Evolutionary conservation across 2,329 filamentous ascomycete genomes (phyloP).

Genomic region (Colletotrichum tropicicola): DNA sequence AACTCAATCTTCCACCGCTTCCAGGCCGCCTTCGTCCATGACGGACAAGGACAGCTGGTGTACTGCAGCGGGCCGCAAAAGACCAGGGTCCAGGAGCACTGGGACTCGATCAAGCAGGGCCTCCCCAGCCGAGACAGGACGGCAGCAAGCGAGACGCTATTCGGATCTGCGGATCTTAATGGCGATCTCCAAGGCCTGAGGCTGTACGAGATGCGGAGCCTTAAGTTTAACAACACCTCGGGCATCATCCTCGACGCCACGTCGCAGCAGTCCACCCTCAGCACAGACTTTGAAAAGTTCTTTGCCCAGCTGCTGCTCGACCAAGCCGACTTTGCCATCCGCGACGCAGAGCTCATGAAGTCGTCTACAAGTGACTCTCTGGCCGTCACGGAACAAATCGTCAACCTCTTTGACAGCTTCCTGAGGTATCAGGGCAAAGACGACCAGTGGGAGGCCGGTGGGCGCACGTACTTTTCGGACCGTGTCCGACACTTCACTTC

Average conservation of each 20-base stretch:
- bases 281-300: slow-evolving; percentile 13
- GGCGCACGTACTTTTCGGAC: slow-evolving; percentile 33
- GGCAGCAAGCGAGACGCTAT: neutral
- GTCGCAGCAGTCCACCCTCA: neutral
- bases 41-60: slow-evolving; percentile 21
- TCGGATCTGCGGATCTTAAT: slow-evolving; percentile 2
- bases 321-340: slow-evolving; percentile 26
- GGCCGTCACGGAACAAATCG: neutral
- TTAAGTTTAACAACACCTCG: neutral
- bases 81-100: slow-evolving; percentile 9
- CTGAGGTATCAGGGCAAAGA: slow-evolving; percentile 34
- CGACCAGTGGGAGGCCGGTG: slow-evolving; percentile 36
- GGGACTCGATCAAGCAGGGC: slow-evolving; percentile 1
- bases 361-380: neutral
- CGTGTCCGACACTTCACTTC: slow-evolving; percentile 35
- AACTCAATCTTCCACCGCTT: slow-evolving; percentile 29
- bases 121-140: slow-evolving; percentile 4
- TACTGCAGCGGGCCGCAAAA: slow-evolving; percentile 16
- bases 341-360: neutral
- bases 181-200: slow-evolving; percentile 1
- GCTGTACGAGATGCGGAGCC: slow-evolving; percentile 15
- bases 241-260: slow-evolving; percentile 13
- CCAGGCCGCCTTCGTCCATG: slow-evolving; percentile 23
- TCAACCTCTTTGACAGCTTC: slow-evolving; percentile 35
- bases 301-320: slow-evolving; percentile 16